Percentiles rank a stretch among this genome's conserved stretches.
Evolutionary conservation across 2,329 filamentous ascomycete genomes (phyloP).

Genomic region (Cladophialophora chaetospira): DNA sequence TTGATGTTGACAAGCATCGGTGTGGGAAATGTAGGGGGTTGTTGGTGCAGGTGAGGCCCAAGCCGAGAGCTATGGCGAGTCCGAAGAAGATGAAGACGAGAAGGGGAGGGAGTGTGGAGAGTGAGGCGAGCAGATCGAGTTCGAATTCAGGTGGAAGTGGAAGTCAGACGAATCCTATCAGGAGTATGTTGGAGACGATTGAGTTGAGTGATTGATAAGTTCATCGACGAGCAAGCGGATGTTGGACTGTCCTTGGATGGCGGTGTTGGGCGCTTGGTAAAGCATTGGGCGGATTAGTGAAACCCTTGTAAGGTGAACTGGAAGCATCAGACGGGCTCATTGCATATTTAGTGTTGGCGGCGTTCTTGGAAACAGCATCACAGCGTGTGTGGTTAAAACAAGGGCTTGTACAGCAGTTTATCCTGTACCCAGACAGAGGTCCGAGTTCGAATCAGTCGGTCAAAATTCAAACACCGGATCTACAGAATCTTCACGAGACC

Average conservation of each 20-base stretch:
- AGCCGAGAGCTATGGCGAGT: constrained; percentile 55
- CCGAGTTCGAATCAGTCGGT: no score
- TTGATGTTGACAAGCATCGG: constrained; percentile 69
- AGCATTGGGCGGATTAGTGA: no score
- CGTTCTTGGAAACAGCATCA: no score
- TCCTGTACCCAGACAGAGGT: no score
- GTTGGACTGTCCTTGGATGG: background rate
- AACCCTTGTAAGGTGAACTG: no score
- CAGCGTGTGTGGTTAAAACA: no score
- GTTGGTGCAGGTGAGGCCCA: constrained; percentile 77
- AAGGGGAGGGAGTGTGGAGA: constrained; percentile 22
- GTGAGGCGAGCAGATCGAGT: constrained; percentile 25
- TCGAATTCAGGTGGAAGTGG: constrained; percentile 6
- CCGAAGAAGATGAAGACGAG: constrained; percentile 21
- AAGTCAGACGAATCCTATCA: constrained; percentile 18
- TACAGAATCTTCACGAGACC: no score
- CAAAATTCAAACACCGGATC: no score
- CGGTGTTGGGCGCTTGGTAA: no score
- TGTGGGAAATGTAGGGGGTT: constrained; percentile 75
- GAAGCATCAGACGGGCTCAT: no score
- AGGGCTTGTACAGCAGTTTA: no score
- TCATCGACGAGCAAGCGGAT: background rate
- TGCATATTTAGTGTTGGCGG: no score
- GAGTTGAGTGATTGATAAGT: constrained; percentile 26
- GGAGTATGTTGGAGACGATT: constrained; percentile 25